Conservation (phyloP, 73 alveolate genomes). For the Tetrahymena malaccensis region DNA sequence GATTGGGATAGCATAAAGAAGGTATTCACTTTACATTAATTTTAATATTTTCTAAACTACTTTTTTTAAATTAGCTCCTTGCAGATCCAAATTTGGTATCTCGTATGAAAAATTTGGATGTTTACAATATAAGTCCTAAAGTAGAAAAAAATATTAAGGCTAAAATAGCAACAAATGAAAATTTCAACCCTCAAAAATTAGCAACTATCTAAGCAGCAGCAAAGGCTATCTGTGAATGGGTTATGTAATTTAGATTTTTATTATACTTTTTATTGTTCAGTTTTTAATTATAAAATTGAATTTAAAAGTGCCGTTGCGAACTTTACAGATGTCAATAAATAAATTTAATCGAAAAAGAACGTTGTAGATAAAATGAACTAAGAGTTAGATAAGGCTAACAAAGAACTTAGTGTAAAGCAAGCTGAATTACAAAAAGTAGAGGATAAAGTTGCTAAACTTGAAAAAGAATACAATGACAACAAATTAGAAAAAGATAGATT, state of each 20-base stretch:
- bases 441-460: slow-evolving; percentile 77
- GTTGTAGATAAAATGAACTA: slow-evolving; percentile 69
- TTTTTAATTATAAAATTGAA: neutral
- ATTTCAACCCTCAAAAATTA: slow-evolving; percentile 52
- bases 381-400: slow-evolving; percentile 70
- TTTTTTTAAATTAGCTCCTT: neutral
- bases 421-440: slow-evolving; percentile 66
- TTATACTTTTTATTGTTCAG: neutral
- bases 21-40: neutral
- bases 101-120: slow-evolving; percentile 56
- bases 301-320: slow-evolving; percentile 44
- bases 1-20: slow-evolving; percentile 67
- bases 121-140: slow-evolving; percentile 19
- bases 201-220: slow-evolving; percentile 60
- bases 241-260: neutral
- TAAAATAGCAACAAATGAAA: slow-evolving; percentile 51
- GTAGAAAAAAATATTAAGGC: slow-evolving; percentile 42
- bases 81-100: slow-evolving; percentile 55
- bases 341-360: slow-evolving; percentile 72
- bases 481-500: slow-evolving; percentile 72
- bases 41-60: neutral
- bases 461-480: slow-evolving; percentile 69
- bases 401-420: slow-evolving; percentile 70
- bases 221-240: slow-evolving; percentile 66
- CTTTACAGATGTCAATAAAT: slow-evolving; percentile 52